Evolutionary conservation across 495 filamentous ascomycete species (phyloP).

Genomic region (Hypoxylon trugodes): DNA sequence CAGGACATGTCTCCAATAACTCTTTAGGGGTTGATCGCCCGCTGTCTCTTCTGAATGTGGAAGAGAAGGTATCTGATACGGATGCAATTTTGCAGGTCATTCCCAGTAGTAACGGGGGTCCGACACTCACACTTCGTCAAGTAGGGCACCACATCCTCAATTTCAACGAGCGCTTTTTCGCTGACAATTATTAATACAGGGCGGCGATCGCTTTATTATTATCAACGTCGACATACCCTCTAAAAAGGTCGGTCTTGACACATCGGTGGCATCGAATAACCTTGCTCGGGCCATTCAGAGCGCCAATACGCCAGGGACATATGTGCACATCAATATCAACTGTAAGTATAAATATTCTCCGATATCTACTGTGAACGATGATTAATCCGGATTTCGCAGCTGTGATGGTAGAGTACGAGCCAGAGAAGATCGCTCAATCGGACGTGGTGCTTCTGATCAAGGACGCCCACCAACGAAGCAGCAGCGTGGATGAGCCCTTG

Average conservation of each 20-base stretch:
- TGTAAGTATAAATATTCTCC: slow-evolving; percentile 5
- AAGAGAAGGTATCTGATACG: background rate
- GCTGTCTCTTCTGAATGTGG: slow-evolving; percentile 3
- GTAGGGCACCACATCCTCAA: background rate
- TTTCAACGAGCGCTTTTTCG: background rate
- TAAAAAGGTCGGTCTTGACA: slow-evolving; percentile 26
- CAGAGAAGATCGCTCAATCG: slow-evolving; percentile 10
- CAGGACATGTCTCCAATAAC: slow-evolving; percentile 5
- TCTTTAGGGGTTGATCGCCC: background rate
- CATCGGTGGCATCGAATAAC: slow-evolving; percentile 17
- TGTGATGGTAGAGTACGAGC: slow-evolving; percentile 28
- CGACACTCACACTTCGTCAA: slow-evolving; percentile 17
- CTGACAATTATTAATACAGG: slow-evolving; percentile 3
- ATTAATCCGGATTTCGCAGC: slow-evolving; percentile 6
- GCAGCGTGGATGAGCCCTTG: slow-evolving; percentile 9
- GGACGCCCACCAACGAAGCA: slow-evolving; percentile 3
- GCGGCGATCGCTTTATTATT: slow-evolving; percentile 27
- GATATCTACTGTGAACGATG: background rate
- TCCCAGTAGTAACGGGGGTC: background rate
- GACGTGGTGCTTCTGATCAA: slow-evolving; percentile 15
- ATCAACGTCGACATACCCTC: slow-evolving; percentile 7
- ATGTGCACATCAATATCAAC: slow-evolving; percentile 26
- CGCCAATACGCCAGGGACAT: slow-evolving; percentile 1
- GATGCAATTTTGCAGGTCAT: slow-evolving; percentile 21
- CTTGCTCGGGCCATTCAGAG: slow-evolving; percentile 22